phyloP scores from a whole-genome alignment of 805 yeast genomes.

The Metschnikowia colocasiae region DNA sequence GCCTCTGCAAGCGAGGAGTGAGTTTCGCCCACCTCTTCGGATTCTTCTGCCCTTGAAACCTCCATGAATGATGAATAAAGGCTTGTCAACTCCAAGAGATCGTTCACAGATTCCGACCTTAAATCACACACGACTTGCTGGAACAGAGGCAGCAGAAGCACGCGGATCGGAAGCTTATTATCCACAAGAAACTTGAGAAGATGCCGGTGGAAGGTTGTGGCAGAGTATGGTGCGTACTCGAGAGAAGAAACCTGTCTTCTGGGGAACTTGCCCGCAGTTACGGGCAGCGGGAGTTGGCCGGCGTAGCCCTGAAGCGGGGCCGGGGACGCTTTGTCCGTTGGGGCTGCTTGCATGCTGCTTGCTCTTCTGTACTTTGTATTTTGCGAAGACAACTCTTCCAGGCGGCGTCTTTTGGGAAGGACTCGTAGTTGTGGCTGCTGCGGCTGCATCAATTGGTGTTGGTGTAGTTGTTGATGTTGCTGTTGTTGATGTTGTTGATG shows the following conservation, averaged over 20 bases:
- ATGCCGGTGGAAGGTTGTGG: constrained; percentile 48
- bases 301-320: constrained; percentile 9
- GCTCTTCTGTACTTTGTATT: background rate
- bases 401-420: background rate
- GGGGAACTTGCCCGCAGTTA: background rate
- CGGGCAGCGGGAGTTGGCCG: background rate
- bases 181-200: constrained; percentile 48
- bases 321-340: background rate
- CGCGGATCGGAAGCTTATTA: constrained; percentile 46
- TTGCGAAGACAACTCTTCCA: background rate
- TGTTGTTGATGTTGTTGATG: background rate
- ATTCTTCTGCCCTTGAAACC: constrained; percentile 31
- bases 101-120: constrained; percentile 45
- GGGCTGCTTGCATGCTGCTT: constrained; percentile 1
- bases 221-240: constrained; percentile 44
- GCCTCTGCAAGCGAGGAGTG: constrained; percentile 22
- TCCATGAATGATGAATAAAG: constrained; percentile 45
- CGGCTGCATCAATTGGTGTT: background rate
- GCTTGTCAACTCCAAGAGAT: constrained; percentile 44
- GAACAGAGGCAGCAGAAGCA: constrained; percentile 49
- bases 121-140: constrained; percentile 50
- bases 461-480: background rate
- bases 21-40: constrained; percentile 7
- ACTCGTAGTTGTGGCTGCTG: background rate
- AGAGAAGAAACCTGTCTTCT: background rate